Percentiles rank a stretch among this genome's conserved stretches.
Evolutionary conservation across 2,329 filamentous ascomycete genomes (phyloP).

Genomic region (Ceratocystis albifundus): DNA sequence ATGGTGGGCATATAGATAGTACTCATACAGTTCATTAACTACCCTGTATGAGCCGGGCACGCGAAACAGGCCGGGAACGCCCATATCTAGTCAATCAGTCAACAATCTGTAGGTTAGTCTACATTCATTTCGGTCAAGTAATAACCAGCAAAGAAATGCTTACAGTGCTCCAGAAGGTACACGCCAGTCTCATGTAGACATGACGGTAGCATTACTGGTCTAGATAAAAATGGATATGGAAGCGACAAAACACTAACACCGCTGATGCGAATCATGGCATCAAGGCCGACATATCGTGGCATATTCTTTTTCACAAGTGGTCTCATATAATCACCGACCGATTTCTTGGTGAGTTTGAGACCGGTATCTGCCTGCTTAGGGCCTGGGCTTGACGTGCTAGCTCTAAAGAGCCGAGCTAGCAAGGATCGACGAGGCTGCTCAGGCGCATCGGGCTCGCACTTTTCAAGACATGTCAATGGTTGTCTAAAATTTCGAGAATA

Average conservation of each 20-base stretch:
- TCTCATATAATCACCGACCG: slow-evolving; percentile 21
- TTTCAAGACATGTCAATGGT: slow-evolving; percentile 23
- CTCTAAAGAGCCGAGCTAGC: slow-evolving; percentile 20
- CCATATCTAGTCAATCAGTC: slow-evolving; percentile 27
- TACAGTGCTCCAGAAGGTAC: slow-evolving; percentile 49
- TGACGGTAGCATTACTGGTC: slow-evolving; percentile 49
- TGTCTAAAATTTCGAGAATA: background rate
- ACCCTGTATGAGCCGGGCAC: slow-evolving; percentile 48
- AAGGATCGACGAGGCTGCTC: slow-evolving; percentile 23
- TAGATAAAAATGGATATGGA: slow-evolving; percentile 46
- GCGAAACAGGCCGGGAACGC: slow-evolving; percentile 50
- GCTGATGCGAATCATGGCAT: slow-evolving; percentile 50
- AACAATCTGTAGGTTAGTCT: background rate
- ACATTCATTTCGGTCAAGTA: background rate
- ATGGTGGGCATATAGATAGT: slow-evolving; percentile 39
- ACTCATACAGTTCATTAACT: slow-evolving; percentile 49
- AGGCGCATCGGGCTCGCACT: slow-evolving; percentile 23
- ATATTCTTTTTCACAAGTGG: slow-evolving; percentile 22
- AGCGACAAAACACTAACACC: slow-evolving; percentile 52
- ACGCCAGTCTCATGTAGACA: slow-evolving; percentile 57
- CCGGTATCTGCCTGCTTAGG: slow-evolving; percentile 10
- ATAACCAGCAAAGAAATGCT: slow-evolving; percentile 24
- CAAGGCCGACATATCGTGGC: slow-evolving; percentile 34
- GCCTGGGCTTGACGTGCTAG: slow-evolving; percentile 3
- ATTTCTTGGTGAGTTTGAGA: slow-evolving; percentile 20